Evolutionary conservation across 2,329 filamentous ascomycete genomes (phyloP).

Genomic region (Colletotrichum tanaceti): DNA sequence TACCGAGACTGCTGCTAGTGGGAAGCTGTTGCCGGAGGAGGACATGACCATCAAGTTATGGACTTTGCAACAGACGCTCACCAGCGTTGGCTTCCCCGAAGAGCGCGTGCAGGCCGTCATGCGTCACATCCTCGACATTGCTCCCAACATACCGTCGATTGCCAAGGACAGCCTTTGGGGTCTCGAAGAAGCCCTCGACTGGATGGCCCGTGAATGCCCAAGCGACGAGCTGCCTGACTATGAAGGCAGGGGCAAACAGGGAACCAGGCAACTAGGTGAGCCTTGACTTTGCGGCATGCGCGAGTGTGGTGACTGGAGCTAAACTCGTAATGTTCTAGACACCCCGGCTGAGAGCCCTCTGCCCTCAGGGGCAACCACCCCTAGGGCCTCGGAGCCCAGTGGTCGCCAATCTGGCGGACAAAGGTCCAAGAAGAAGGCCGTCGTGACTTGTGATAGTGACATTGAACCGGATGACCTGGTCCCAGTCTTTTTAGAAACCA

Average conservation of each 20-base stretch:
- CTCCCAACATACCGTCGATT: constrained; percentile 67
- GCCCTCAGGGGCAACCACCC: constrained; percentile 63
- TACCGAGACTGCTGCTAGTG: constrained; percentile 54
- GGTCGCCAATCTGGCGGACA: constrained; percentile 27
- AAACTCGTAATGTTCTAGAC: constrained; percentile 49
- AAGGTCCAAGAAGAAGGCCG: constrained; percentile 53
- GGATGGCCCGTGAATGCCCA: constrained; percentile 83
- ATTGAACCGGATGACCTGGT: constrained; percentile 81
- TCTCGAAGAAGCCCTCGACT: constrained; percentile 87
- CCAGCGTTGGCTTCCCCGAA: constrained; percentile 74
- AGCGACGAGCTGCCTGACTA: constrained; percentile 79
- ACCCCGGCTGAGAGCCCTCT: constrained; percentile 63
- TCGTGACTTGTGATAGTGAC: constrained; percentile 72
- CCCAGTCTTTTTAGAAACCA: constrained; percentile 81
- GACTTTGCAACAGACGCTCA: constrained; percentile 81
- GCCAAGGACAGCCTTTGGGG: constrained; percentile 82
- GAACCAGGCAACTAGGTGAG: constrained; percentile 53
- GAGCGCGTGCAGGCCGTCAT: constrained; percentile 73
- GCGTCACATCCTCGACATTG: constrained; percentile 74
- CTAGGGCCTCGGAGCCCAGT: constrained; percentile 53
- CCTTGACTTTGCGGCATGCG: not conserved
- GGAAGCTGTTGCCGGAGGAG: constrained; percentile 76
- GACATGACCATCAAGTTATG: constrained; percentile 84
- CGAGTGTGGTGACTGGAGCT: not conserved
- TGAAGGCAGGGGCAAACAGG: constrained; percentile 60